Base-by-base conservation (phyloP, 2,329 filamentous ascomycete genomes). In the Aspergillus eucalypticola region DNA sequence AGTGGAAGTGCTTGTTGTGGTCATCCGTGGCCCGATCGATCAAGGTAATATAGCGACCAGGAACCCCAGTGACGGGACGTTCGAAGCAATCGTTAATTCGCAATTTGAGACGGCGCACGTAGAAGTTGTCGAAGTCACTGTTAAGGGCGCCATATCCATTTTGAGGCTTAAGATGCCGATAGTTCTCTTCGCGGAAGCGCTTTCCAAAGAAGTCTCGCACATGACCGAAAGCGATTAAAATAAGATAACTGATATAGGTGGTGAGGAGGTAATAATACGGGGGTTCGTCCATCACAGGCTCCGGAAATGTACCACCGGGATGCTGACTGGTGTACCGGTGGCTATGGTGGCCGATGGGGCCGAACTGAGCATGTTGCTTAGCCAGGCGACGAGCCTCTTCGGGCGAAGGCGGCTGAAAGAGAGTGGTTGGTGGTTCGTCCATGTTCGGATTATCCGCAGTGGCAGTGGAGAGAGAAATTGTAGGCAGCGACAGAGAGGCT, bases 81-180 rank as follows among this genome's bases (percentile, higher is more conserved):
- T 94, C 90, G 75, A 99, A 99, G 81, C 92, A 96, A 78, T 99
- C 95, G 69, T 98, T 96, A 73, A 99, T 92, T 65, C 95, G 88
- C 81, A 92, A 86, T 83, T 99, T 98, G 73, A 99, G 78, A 62
- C 95, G 86, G 59, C 95, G 87, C 59, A 94, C 91, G 78, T 99
- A 99, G 77, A 99, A 99, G 78, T 94, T 98, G 82, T 99, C 95
- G 73, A 99, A 99, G 77, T 99, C 95, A 71, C 92, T 96, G 78
- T 97, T 98, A 66, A 99, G 84, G 2, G 95, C 92, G 10, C 94
- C 95, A 73, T 96, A 98, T 64, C 95, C 95, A 74, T 96, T 91
- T 66, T 87, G 85, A 39, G 89, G 85, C 73, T 90, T 90, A 71
- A 98, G 82, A 69, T 95, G 89, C 72, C 87, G 88, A 78, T 98